A percentile compares a stretch with the other conserved stretches of the same genome.
phyloP scores from a whole-genome alignment of 1,139 yeast species.

The Meyerozyma guilliermondii region DNA sequence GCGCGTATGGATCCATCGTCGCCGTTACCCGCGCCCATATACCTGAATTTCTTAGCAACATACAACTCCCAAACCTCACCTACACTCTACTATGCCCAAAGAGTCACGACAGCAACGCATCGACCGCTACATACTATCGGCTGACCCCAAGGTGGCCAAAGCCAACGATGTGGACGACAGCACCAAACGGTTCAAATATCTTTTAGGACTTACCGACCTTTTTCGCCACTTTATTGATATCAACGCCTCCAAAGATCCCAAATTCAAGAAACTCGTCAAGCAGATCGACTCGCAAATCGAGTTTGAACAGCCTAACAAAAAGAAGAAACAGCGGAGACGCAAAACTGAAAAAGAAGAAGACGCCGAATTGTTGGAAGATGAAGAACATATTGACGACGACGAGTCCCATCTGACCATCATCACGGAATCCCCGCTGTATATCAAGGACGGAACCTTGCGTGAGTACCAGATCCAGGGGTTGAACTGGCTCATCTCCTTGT shows the following conservation, averaged over 20 bases:
- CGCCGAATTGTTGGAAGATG: slow-evolving; percentile 77
- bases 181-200: slow-evolving; percentile 72
- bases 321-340: slow-evolving; percentile 30
- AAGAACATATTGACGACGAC: slow-evolving; percentile 50
- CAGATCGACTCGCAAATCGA: slow-evolving; percentile 44
- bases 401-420: slow-evolving; percentile 52
- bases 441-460: slow-evolving; percentile 61
- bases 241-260: slow-evolving; percentile 70
- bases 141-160: slow-evolving; percentile 51
- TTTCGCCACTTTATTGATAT: slow-evolving; percentile 86
- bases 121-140: slow-evolving; percentile 11
- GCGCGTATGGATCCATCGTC: background rate
- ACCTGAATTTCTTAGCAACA: background rate
- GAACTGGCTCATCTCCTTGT: slow-evolving; percentile 42
- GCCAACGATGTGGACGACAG: slow-evolving; percentile 64
- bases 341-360: slow-evolving; percentile 91
- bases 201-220: slow-evolving; percentile 76
- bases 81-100: background rate
- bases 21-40: background rate
- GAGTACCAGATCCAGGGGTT: slow-evolving; percentile 63
- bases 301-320: slow-evolving; percentile 11
- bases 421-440: slow-evolving; percentile 74
- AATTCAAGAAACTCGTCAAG: slow-evolving; percentile 52
- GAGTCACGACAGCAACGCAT: slow-evolving; percentile 2
- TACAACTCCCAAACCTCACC: background rate